Evolutionary conservation across 2,329 filamentous ascomycete genomes (phyloP), one percentile per base, ranked within the genome.

Genomic region (Colletotrichum acutatum): DNA sequence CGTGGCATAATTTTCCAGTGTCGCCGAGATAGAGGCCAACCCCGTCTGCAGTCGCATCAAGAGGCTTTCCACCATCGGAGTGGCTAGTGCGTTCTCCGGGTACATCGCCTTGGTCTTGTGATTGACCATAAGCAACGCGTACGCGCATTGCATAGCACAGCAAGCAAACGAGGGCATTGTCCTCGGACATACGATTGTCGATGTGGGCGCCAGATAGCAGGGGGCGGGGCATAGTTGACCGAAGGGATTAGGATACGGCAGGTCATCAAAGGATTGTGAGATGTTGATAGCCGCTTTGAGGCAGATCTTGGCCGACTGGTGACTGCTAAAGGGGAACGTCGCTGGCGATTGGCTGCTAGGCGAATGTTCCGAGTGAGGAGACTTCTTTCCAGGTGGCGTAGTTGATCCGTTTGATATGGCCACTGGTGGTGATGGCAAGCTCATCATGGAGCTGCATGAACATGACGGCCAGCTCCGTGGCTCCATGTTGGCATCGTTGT

Each of bases 221-320:
- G 81, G 80, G 16, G 80, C 76, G 37, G 80, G 80, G n/a, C 78
- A 78, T 5, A 78, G 75, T 69, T 80, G 78, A 24, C 82, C 77
- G 28, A 78, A 83, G 76, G 84, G 82, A 65, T 83, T 83, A 16
- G 86, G 86, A 66, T 84, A 86, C 0, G 86, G 86, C 42, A 88
- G 76, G 12, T 80, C 78, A 74, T 85, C 81, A 64, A 88, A 88
- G 14, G 83, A 83, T 63, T 80, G 77, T 1, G 86, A 83, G 67
- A 88, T 88, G 72, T 82, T 85, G 56, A 88, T 80, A 2, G 86
- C 85, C 8, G 86, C 84, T 59, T 84, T 85, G 37, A 88, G 79
- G 75, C 86, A 88, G 71, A 88, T 82, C 75, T 86, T 86, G 26
- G 86, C 83, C 16, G 86, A 88, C 54, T 84, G 80, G 68, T 86